These are phyloP conservation scores for Nakazawaea wyomingensis DNA, from an alignment of 805 yeast genomes.

Conservation along the genomic window DNA sequence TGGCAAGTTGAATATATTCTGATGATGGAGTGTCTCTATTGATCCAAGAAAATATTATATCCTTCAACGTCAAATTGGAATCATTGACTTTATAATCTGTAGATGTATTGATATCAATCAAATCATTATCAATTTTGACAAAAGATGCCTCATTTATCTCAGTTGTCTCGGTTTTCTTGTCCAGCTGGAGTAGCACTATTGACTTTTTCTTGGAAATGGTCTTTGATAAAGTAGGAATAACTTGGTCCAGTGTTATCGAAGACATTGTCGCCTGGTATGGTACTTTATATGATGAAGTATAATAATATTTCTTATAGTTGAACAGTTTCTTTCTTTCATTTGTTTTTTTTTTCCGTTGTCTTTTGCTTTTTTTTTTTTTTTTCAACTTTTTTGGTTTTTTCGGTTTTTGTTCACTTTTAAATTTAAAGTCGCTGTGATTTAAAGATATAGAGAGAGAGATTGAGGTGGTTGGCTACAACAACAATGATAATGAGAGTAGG, in stretches of 20 bases:
- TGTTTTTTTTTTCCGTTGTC: neutral
- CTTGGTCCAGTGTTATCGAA: neutral
- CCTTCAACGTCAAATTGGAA: constrained; percentile 3
- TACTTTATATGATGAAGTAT: too few relatives aligned
- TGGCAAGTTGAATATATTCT: constrained; percentile 12
- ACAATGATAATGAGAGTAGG: too few relatives aligned
- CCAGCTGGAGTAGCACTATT: constrained; percentile 1
- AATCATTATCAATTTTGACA: constrained; percentile 8
- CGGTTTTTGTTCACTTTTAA: too few relatives aligned
- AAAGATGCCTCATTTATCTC: constrained; percentile 4
- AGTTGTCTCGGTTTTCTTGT: constrained; percentile 1
- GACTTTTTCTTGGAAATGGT: neutral
- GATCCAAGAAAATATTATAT: constrained; percentile 9
- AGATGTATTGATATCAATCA: constrained; percentile 1
- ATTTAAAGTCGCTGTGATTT: too few relatives aligned
- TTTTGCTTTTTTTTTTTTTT: too few relatives aligned
- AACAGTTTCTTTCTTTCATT: neutral
- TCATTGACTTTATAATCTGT: constrained; percentile 8
- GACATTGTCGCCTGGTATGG: too few relatives aligned
- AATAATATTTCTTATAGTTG: neutral
- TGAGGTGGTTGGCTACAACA: too few relatives aligned
- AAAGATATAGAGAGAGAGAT: too few relatives aligned
- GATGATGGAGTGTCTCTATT: constrained; percentile 12
- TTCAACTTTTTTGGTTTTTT: too few relatives aligned
- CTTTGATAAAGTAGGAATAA: neutral